phyloP scores from a whole-genome alignment of 805 yeast genomes.

The Zygosaccharomyces pseudorouxii region DNA sequence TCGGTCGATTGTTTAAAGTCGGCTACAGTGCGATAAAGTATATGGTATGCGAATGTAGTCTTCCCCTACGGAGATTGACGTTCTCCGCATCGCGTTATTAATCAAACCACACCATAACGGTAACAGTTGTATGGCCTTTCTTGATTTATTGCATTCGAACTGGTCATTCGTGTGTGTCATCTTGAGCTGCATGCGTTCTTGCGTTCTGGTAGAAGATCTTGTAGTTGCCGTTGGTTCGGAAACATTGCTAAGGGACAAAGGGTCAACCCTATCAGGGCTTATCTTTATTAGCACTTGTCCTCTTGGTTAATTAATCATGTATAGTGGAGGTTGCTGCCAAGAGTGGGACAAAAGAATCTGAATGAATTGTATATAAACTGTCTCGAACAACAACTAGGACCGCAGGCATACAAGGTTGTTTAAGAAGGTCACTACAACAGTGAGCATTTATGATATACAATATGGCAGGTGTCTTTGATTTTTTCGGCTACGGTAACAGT shows the following conservation, averaged over 20 bases:
- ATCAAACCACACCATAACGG: too few relatives aligned
- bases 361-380: background rate
- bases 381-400: too few relatives aligned
- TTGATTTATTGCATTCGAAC: too few relatives aligned
- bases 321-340: background rate
- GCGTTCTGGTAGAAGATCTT: too few relatives aligned
- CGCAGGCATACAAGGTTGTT: background rate
- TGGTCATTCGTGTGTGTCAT: too few relatives aligned
- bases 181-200: too few relatives aligned
- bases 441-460: background rate
- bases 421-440: background rate
- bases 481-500: background rate
- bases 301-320: background rate
- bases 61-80: too few relatives aligned
- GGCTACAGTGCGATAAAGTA: too few relatives aligned
- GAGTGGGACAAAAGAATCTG: background rate
- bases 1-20: background rate
- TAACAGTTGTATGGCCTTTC: too few relatives aligned
- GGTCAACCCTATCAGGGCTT: background rate
- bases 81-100: too few relatives aligned
- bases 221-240: too few relatives aligned
- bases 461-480: constrained; percentile 1
- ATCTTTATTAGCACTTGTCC: background rate
- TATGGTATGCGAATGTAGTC: too few relatives aligned
- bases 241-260: background rate